phyloP scores from a whole-genome alignment of 2,329 filamentous ascomycete species.

The Beauveria medogensis region DNA sequence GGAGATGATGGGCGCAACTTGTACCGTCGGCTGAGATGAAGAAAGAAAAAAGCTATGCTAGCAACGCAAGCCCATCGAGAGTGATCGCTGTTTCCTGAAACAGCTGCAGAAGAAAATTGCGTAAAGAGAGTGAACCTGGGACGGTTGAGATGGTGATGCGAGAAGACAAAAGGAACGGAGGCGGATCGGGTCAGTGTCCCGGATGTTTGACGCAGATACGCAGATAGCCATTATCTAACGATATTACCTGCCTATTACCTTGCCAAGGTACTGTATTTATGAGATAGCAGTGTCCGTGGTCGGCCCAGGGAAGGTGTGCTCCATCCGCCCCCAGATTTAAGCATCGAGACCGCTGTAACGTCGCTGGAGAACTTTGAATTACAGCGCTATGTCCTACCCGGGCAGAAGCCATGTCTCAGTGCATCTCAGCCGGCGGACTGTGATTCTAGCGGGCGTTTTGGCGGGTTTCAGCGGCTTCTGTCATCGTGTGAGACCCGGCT shows the following conservation, averaged over 20 bases:
- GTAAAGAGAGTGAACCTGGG: neutral
- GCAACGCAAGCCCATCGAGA: neutral
- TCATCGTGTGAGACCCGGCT: neutral
- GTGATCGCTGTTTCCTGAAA: neutral
- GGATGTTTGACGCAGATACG: neutral
- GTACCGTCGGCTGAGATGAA: neutral
- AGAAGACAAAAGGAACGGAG: neutral
- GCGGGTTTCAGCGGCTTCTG: neutral
- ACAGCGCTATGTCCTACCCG: neutral
- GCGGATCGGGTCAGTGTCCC: slow-evolving; percentile 4
- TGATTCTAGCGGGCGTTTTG: neutral
- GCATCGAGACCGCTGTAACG: neutral
- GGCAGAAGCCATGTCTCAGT: no score
- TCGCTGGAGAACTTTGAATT: neutral
- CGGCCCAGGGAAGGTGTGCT: neutral
- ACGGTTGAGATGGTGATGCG: neutral
- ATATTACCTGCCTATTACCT: neutral
- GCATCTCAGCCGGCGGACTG: neutral
- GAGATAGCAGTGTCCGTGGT: slow-evolving; percentile 3
- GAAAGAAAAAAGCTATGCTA: neutral
- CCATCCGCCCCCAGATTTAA: neutral
- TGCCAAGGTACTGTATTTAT: neutral
- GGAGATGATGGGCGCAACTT: slow-evolving; percentile 5
- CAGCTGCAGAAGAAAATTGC: neutral
- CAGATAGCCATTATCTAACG: neutral